Conservation (phyloP, 148 eudicot species). For the Vaccinium macrocarpon region DNA sequence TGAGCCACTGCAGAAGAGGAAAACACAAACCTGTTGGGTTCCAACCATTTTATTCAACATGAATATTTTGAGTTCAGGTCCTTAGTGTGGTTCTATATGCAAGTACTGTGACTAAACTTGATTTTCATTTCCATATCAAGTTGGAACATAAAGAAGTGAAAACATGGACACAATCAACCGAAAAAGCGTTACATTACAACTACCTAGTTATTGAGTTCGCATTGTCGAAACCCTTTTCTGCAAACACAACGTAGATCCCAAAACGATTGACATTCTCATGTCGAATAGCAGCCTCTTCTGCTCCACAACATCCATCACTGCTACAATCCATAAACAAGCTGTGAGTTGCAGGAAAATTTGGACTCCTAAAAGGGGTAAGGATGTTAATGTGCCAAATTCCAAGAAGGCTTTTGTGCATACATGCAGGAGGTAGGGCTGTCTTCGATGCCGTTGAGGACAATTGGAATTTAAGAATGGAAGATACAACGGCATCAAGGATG, state of each 20-base stretch:
- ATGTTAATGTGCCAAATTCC: constrained; percentile 35
- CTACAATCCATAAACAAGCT: constrained; percentile 35
- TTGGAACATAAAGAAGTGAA: too few species aligned
- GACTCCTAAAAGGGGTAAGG: constrained; percentile 16
- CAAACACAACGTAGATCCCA: constrained; percentile 33
- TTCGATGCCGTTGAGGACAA: constrained; percentile 35
- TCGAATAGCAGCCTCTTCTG: constrained; percentile 47
- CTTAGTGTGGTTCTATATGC: too few species aligned
- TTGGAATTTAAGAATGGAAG: constrained; percentile 32
- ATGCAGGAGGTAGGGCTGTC: constrained; percentile 40
- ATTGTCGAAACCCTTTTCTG: constrained; percentile 28
- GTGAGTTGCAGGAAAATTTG: constrained; percentile 17
- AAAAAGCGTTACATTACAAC: too few species aligned
- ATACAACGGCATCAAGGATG: constrained; percentile 43
- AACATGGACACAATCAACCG: too few species aligned
- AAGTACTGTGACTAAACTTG: too few species aligned
- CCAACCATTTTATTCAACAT: too few species aligned
- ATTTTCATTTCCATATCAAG: too few species aligned
- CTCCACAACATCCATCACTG: constrained; percentile 42
- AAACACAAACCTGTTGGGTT: too few species aligned
- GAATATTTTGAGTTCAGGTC: too few species aligned
- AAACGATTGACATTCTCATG: constrained; percentile 35
- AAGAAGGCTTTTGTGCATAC: constrained; percentile 41
- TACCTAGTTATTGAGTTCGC: too few species aligned
- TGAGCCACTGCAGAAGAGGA: too few species aligned